Evolutionary conservation across 129 eudicot genomes (phyloP).

Genomic region (Chrysanthemum seticuspe): DNA sequence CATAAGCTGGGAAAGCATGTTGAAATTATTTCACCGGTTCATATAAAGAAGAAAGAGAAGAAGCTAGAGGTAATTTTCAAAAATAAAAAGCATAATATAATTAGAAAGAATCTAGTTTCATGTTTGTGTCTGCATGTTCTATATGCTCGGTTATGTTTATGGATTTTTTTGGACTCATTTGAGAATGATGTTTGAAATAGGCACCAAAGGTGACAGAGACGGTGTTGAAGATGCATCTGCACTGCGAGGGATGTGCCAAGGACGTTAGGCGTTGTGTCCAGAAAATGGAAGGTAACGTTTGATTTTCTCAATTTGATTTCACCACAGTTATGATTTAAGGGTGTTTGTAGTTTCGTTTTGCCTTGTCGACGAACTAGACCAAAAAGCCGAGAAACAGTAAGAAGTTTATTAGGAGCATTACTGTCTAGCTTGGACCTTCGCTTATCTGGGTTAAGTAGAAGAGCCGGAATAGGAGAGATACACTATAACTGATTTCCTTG

Average conservation of each 20-base stretch:
- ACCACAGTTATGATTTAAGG: neutral
- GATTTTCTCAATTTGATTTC: neutral
- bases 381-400: no score
- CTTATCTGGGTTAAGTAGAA: no score
- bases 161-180: neutral
- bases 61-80: slow-evolving; percentile 40
- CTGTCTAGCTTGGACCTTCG: no score
- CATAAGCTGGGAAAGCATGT: slow-evolving; percentile 60
- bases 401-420: no score
- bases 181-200: neutral
- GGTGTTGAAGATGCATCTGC: slow-evolving; percentile 55
- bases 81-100: neutral
- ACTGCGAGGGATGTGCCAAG: slow-evolving; percentile 80
- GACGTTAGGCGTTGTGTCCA: slow-evolving; percentile 50
- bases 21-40: slow-evolving; percentile 53
- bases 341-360: no score
- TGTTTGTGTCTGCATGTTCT: slow-evolving; percentile 3
- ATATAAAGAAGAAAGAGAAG: slow-evolving; percentile 29
- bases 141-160: neutral
- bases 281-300: slow-evolving; percentile 57
- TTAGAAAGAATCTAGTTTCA: neutral
- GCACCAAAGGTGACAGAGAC: slow-evolving; percentile 52
- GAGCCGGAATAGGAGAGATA: no score
- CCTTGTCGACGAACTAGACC: no score
- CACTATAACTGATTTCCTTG: no score